Evolutionary conservation across 1,284 basidiomycete genomes (phyloP).

Genomic region (Sporisorium iseilematis-ciliati): DNA sequence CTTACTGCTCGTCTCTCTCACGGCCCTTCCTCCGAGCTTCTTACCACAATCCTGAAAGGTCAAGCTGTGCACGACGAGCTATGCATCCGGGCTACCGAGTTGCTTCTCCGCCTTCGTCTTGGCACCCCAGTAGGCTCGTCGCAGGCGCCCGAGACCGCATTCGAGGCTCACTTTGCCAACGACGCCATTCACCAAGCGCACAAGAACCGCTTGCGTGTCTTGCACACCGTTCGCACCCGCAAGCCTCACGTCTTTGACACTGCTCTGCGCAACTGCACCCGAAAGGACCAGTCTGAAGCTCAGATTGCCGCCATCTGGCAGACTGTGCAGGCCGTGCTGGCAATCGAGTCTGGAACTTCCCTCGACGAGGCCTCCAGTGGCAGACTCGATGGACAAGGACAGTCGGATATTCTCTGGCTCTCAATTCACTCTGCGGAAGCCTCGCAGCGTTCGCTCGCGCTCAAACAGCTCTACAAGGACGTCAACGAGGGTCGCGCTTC

Average conservation of each 20-base stretch:
- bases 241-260: conserved; percentile 48
- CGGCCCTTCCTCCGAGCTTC: conserved; percentile 31
- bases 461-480: conserved; percentile 51
- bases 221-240: conserved; percentile 52
- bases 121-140: conserved; percentile 17
- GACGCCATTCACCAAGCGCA: conserved; percentile 23
- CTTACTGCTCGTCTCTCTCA: conserved; percentile 39
- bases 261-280: conserved; percentile 42
- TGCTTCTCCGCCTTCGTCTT: conserved; percentile 42
- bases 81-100: conserved; percentile 24
- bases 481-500: conserved; percentile 33
- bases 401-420: conserved; percentile 56
- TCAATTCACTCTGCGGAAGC: conserved; percentile 59
- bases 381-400: conserved; percentile 21
- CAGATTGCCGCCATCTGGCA: conserved; percentile 49
- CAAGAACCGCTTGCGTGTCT: conserved; percentile 46
- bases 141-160: conserved; percentile 31
- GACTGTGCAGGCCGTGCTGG: conserved; percentile 50
- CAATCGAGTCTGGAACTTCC: conserved; percentile 43
- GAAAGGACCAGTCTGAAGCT: conserved; percentile 34
- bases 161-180: conserved; percentile 30
- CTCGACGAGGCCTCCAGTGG: conserved; percentile 31
- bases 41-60: conserved; percentile 35
- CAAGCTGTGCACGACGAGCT: conserved; percentile 31
- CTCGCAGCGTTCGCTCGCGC: conserved; percentile 48